Conservation (phyloP, 2,329 filamentous ascomycete species). For the Stachybotrys chlorohalonatus region DNA sequence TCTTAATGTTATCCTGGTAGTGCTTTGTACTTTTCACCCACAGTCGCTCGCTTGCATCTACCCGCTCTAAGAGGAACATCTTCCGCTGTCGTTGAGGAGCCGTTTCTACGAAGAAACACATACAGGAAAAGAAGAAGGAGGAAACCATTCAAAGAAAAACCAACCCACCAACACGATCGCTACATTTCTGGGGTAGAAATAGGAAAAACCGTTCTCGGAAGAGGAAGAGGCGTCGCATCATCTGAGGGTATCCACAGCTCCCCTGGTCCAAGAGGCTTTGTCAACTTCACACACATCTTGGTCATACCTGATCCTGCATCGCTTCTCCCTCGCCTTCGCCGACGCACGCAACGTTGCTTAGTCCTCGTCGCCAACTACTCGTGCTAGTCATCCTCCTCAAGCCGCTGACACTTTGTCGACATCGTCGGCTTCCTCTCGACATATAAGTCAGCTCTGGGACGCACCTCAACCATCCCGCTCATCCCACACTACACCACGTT, state of each 20-base stretch:
- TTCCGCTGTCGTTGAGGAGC: background rate
- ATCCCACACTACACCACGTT: constrained; percentile 20
- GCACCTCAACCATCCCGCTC: background rate
- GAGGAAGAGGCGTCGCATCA: constrained; percentile 1
- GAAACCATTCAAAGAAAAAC: constrained; percentile 7
- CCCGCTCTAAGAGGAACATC: background rate
- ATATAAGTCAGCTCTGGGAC: constrained; percentile 7
- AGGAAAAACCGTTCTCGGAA: constrained; percentile 6
- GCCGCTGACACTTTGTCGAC: background rate
- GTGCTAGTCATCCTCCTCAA: background rate
- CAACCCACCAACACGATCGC: constrained; percentile 23
- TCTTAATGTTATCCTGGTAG: constrained; percentile 2
- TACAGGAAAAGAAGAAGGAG: constrained; percentile 5
- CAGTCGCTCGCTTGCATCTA: background rate
- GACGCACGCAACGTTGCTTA: constrained; percentile 4
- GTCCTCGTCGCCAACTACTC: background rate
- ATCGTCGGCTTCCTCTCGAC: background rate
- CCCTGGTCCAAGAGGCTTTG: background rate
- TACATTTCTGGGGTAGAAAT: constrained; percentile 14
- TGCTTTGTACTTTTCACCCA: constrained; percentile 3
- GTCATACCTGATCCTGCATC: background rate
- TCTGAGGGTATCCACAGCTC: background rate
- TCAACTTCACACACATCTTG: background rate
- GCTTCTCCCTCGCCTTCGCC: constrained; percentile 1
- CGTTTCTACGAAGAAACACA: background rate